Evolutionary conservation across 768 basidiomycete genomes (phyloP).

Genomic region (Trametes coccinea): DNA sequence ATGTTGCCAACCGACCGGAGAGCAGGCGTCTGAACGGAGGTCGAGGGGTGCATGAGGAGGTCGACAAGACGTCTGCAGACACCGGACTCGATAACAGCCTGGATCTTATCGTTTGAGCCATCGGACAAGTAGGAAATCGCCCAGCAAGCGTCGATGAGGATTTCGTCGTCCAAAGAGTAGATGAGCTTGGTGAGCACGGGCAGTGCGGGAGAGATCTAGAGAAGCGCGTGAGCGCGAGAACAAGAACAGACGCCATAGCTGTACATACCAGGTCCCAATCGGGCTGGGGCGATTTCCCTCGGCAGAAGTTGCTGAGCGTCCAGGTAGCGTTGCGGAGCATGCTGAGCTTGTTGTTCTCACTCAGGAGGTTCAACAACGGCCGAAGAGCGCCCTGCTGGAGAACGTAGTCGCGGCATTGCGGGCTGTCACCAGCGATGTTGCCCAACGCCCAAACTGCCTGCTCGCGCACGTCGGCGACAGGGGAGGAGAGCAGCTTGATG

Average conservation of each 20-base stretch:
- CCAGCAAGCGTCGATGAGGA: constrained; percentile 99
- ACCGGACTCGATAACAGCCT: constrained; percentile 98
- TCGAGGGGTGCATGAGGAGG: constrained; percentile 90
- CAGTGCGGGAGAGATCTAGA: constrained; percentile 92
- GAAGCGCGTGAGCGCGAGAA: constrained; percentile 23
- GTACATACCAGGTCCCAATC: constrained; percentile 90
- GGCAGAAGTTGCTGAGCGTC: constrained; percentile 99
- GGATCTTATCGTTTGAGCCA: constrained; percentile 99
- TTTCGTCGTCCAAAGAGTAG: constrained; percentile 98
- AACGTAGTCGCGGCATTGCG: constrained; percentile 95
- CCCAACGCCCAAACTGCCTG: constrained; percentile 99
- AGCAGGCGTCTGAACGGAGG: constrained; percentile 97
- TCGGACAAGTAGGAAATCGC: constrained; percentile 99
- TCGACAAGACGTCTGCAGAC: constrained; percentile 98
- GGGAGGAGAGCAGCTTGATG: constrained; percentile 93
- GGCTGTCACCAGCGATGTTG: constrained; percentile 98
- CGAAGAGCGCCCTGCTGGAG: constrained; percentile 90
- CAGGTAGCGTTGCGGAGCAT: constrained; percentile 99
- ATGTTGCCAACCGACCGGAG: constrained; percentile 99
- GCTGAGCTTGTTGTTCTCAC: constrained; percentile 97
- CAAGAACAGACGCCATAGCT: constrained; percentile 7
- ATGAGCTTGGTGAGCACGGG: constrained; percentile 97
- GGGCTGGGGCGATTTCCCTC: constrained; percentile 97
- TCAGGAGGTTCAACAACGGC: constrained; percentile 85
- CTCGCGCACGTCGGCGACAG: constrained; percentile 94